A percentile compares a stretch with the other conserved stretches of the same genome.
Conservation (phyloP, 2,329 filamentous ascomycete genomes). For the Nothophoma quercina region DNA sequence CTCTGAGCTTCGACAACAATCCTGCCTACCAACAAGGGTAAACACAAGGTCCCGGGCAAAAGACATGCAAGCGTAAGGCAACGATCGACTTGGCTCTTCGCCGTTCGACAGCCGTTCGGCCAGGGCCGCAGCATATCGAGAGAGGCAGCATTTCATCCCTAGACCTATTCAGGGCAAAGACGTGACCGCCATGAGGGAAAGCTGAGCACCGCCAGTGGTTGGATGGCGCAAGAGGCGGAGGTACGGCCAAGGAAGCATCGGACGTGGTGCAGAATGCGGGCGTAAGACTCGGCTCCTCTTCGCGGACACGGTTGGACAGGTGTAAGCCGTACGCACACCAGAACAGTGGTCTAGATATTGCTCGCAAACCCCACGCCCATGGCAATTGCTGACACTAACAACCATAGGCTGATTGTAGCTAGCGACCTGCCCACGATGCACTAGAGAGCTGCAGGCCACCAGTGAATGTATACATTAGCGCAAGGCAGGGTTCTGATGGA, state of each 20-base stretch:
- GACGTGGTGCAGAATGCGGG: slow-evolving; percentile 28
- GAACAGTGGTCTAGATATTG: slow-evolving; percentile 30
- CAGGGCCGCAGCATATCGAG: slow-evolving; percentile 23
- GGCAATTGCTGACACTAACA: slow-evolving; percentile 38
- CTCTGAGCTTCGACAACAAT: slow-evolving; percentile 33
- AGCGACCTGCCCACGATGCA: slow-evolving; percentile 25
- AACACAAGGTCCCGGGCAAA: slow-evolving; percentile 32
- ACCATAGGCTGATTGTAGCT: slow-evolving; percentile 32
- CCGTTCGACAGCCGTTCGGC: slow-evolving; percentile 24
- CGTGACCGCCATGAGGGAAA: slow-evolving; percentile 30
- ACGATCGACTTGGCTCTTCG: slow-evolving; percentile 20
- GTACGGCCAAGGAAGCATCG: slow-evolving; percentile 24
- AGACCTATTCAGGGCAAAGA: slow-evolving; percentile 25
- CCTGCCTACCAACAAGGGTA: slow-evolving; percentile 35
- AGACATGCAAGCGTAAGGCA: slow-evolving; percentile 32
- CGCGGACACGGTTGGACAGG: slow-evolving; percentile 25
- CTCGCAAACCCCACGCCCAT: slow-evolving; percentile 23
- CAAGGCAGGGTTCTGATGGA: slow-evolving; percentile 22
- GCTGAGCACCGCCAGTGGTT: slow-evolving; percentile 26
- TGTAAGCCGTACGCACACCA: slow-evolving; percentile 21
- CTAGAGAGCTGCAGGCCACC: slow-evolving; percentile 30
- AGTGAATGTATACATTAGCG: slow-evolving; percentile 16
- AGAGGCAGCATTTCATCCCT: slow-evolving; percentile 27
- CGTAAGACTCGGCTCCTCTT: slow-evolving; percentile 33
- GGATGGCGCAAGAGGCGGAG: slow-evolving; percentile 33